These are phyloP conservation scores for Dictyostelium capitatum DNA, from an alignment of 78 protist genomes.

Conservation along the genomic window DNA sequence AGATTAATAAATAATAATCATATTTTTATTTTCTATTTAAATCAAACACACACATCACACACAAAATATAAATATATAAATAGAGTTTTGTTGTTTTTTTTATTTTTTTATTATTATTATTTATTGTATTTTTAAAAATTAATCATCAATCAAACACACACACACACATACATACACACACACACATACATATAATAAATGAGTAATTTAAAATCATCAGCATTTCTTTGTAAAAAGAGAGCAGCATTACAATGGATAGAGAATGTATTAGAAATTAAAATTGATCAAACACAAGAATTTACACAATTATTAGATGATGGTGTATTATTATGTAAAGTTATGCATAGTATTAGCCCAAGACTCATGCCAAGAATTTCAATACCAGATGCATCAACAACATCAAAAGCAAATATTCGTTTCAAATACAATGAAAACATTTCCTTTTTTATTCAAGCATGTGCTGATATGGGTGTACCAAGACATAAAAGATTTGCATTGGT, in stretches of 20 bases:
- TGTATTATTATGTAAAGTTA: conserved; percentile 62
- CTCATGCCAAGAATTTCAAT: conserved; percentile 77
- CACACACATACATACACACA: not conserved
- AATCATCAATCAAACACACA: not conserved
- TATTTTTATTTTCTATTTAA: too few relatives aligned
- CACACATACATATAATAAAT: not conserved
- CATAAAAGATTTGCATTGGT: conserved; percentile 47
- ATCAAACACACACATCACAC: too few relatives aligned
- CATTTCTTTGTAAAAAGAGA: conserved; percentile 40
- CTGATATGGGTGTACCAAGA: conserved; percentile 79
- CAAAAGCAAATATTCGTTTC: conserved; percentile 31
- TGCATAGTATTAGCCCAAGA: conserved; percentile 55
- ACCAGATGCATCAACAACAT: conserved; percentile 63
- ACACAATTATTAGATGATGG: conserved; percentile 39
- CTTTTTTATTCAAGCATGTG: conserved; percentile 64
- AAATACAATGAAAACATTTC: conserved; percentile 48
- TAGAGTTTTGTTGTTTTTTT: too few relatives aligned
- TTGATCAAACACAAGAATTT: conserved; percentile 26
- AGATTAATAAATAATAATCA: too few relatives aligned
- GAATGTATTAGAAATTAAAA: conserved; percentile 31
- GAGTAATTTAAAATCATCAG: conserved; percentile 13
- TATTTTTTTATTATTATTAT: too few relatives aligned
- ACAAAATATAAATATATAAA: too few relatives aligned
- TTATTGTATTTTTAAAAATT: not conserved
- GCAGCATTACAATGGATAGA: conserved; percentile 76